Evolutionary conservation across 2,329 filamentous ascomycete species (phyloP), one percentile per base, ranked within the genome.

Genomic region (Alternaria burnsii): DNA sequence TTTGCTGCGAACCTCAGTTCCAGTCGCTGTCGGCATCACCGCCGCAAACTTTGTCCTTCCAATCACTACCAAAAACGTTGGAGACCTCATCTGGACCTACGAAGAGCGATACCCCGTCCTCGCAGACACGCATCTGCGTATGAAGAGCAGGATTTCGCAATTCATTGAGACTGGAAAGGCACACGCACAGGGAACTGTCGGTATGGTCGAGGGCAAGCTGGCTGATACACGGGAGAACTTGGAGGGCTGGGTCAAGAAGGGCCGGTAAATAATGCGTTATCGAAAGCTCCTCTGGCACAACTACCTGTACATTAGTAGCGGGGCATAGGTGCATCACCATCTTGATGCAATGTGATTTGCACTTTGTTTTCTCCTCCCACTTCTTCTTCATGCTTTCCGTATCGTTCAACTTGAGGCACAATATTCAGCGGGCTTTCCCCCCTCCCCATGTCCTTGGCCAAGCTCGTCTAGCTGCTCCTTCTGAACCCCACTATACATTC

Each of bases 191-290:
- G 86, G 93, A 77, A 88, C 88, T 50, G 85, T 88, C 64, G 85
- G 84, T 67, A 91, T 90, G 82, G 87, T 96, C 62, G 90, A 96
- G 76, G 90, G 92, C 63, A 94, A 92, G 83, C 90, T 97, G 55
- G 87, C 86, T 61, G 87, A 89, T 55, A 90, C 88, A 59, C 87
- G 93, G 71, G 90, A 94, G 80, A 85, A 86, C 51, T 82, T 97
- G 59, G 93, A 97, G 84, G 88, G 88, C 63, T 95, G 94, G 93
- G 92, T 98, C 55, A 92, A 88, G 84, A 94, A 96, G 86, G 94
- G 93, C 58, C 91, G 91, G 85, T 94, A 86, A 82, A 65, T 38
- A 28, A 28, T 41, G 46, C 43, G 44, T 46, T 32, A 22, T 47
- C 34, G 52, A 55, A 41, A 58, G 44, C 58, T 55, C 55, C n/a